A percentile compares a stretch with the other conserved stretches of the same genome.
These are phyloP conservation scores for Verticillium tricorpus DNA, from an alignment of 2,329 filamentous ascomycete genomes.

Conservation along the genomic window DNA sequence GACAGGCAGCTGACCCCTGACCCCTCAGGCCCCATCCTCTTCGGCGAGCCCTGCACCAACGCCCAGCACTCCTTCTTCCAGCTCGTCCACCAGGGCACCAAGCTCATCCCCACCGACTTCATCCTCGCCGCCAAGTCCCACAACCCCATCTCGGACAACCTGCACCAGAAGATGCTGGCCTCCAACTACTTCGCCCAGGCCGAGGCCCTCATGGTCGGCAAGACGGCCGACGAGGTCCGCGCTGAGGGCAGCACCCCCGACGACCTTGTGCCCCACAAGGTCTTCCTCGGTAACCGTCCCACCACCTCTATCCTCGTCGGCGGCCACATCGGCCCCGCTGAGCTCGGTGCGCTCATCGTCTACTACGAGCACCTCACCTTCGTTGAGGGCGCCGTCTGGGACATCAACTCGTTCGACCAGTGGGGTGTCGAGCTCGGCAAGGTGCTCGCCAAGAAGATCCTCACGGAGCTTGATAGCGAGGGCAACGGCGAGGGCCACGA, in stretches of 20 bases:
- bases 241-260: slow-evolving; percentile 65
- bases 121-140: slow-evolving; percentile 94
- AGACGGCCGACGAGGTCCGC: slow-evolving; percentile 75
- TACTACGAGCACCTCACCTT: slow-evolving; percentile 99
- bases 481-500: slow-evolving; percentile 74
- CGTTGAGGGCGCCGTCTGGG: slow-evolving; percentile 96
- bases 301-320: slow-evolving; percentile 90
- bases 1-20: background rate
- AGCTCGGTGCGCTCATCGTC: slow-evolving; percentile 90
- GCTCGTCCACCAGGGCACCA: slow-evolving; percentile 97
- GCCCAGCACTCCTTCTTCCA: slow-evolving; percentile 99
- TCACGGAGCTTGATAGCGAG: slow-evolving; percentile 76
- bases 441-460: slow-evolving; percentile 88
- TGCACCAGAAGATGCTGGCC: slow-evolving; percentile 94
- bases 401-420: slow-evolving; percentile 99
- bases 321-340: slow-evolving; percentile 87
- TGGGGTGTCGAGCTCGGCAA: slow-evolving; percentile 99
- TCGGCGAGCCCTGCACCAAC: slow-evolving; percentile 97
- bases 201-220: slow-evolving; percentile 87
- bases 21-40: slow-evolving; percentile 71
- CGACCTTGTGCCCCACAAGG: slow-evolving; percentile 92
- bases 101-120: slow-evolving; percentile 97
- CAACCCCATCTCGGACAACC: slow-evolving; percentile 88
- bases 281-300: slow-evolving; percentile 94
- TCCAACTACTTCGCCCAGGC: slow-evolving; percentile 90